Base-by-base conservation (phyloP, 345 rosid species). In the Hibiscus trionum region DNA sequence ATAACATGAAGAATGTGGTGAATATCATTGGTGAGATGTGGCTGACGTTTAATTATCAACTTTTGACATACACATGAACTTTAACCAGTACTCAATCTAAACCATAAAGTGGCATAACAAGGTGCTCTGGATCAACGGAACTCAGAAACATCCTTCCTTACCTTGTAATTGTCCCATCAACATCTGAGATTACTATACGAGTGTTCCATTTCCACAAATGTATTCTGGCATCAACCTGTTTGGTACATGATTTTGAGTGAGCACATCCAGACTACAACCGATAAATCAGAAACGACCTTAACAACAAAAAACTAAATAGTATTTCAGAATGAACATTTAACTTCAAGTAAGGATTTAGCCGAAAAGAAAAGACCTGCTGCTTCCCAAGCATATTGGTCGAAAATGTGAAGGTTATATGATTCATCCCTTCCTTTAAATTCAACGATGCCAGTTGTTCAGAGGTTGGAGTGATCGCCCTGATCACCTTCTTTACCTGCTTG, bases 121-220 rank as follows among this genome's bases (percentile, higher is more conserved):
- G n/a, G 21, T 69, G n/a, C 14, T 44, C 58, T 66, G 66, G 21
- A 58, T 12, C 55, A 57, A 35, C 19, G 11, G 27, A 53, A n/a
- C 42, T 33, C 17, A 8, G 35, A 70, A 71, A 16, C 35, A 16
- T 49, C 44, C 84, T 83, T 49, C 44, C 84, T 83, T 79, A 90
- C 99, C 81, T 92, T 70, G 99, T 95, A 71, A 95, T 95, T 46
- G 99, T 95, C 78, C 99, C 99, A 79, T 95, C 99, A 67, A 95
- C 99, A 85, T 95, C 99, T 24, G 99, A 95, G 77, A 95, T 82
- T 67, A 95, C 97, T 65, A 95, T 83, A 26, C 86, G 93, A 70
- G 89, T 76, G 82, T 90, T 89, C 98, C 98, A 95, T 79, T 90
- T 95, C 99, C 99, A 95, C 77, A 89, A 82, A 86, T 81, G 92